Evolutionary conservation across 805 yeast genomes (phyloP), one percentile per base, ranked within the genome.

Genomic region (Lipomyces spencermartinsiae): DNA sequence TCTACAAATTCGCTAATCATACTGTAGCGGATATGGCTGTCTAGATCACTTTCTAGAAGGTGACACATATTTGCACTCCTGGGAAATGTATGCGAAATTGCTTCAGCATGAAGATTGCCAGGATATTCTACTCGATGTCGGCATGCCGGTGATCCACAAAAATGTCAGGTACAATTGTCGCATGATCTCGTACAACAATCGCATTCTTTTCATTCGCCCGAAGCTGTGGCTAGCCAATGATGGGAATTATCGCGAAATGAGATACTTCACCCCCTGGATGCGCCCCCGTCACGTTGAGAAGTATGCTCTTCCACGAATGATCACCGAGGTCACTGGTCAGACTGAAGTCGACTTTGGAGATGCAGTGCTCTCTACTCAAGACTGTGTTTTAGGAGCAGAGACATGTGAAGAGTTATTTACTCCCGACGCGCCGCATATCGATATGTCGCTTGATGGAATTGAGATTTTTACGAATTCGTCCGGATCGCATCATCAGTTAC

Each of bases 361-460:
- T 82, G 96, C 96, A 65, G 90, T 92, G 3, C 81, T 95, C 57
- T 86, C 90, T 62, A 90, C 97, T 0, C 77, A 87, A 67, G 98
- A 93, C 74, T 92, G 98, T 0, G 88, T 90, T 57, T 83, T 95
- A 65, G 99, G 99, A n/a, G 92, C 94, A 58, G 99, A 95, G 79
- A 96, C 99, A 0, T 95, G 99, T 78, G 99, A 95, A 78, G 99
- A 95, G 79, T 82, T 95, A 66, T 95, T 95, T 79, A 95, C 99
- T 0, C 99, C 99, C 0, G 89, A 92, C 72, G 88, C 97, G 2
- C 99, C 99, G 2, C 97, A 94, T 78, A 91, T 95, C 65, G 87
- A 87, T 22, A 88, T 94, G 92, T 86, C 97, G 0, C 81, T 95
- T 43, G 98, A 93, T 78, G 99, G 99, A 56, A 97, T 94, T n/a